These are phyloP conservation scores for Hypoxylon fragiforme DNA, from an alignment of 495 filamentous ascomycete genomes.

Conservation along the genomic window DNA sequence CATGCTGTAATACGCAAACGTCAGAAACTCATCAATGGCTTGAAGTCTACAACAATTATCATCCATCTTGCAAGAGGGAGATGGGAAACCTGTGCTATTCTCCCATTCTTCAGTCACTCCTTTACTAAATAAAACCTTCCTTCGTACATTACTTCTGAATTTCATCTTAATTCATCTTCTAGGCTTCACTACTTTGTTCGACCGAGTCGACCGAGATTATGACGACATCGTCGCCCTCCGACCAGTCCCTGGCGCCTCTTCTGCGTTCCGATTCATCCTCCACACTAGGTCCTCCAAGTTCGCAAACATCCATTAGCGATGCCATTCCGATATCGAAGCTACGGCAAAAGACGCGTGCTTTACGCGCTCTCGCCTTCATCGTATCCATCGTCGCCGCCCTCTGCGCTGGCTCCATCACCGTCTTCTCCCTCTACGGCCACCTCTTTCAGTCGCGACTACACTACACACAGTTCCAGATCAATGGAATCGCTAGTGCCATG, in stretches of 20 bases:
- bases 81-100: neutral
- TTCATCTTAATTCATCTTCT: neutral
- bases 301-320: constrained; percentile 42
- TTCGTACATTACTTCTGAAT: neutral
- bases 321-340: constrained; percentile 28
- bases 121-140: neutral
- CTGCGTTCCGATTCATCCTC: constrained; percentile 39
- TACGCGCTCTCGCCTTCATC: constrained; percentile 45
- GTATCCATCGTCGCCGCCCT: constrained; percentile 56
- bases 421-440: constrained; percentile 90
- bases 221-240: constrained; percentile 21
- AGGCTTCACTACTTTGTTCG: neutral
- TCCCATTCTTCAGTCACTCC: neutral
- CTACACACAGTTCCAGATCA: constrained; percentile 90
- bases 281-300: constrained; percentile 40
- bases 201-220: constrained; percentile 11
- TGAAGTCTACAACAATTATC: neutral
- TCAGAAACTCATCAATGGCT: neutral
- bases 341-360: constrained; percentile 31
- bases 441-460: constrained; percentile 79
- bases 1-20: too few relatives aligned
- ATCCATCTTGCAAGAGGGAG: too few relatives aligned
- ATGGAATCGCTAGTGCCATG: constrained; percentile 80
- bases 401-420: constrained; percentile 80
- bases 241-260: constrained; percentile 34